Evolutionary conservation across 1,284 basidiomycete genomes (phyloP).

Genomic region (Anthracocystis panici-leucophaei): DNA sequence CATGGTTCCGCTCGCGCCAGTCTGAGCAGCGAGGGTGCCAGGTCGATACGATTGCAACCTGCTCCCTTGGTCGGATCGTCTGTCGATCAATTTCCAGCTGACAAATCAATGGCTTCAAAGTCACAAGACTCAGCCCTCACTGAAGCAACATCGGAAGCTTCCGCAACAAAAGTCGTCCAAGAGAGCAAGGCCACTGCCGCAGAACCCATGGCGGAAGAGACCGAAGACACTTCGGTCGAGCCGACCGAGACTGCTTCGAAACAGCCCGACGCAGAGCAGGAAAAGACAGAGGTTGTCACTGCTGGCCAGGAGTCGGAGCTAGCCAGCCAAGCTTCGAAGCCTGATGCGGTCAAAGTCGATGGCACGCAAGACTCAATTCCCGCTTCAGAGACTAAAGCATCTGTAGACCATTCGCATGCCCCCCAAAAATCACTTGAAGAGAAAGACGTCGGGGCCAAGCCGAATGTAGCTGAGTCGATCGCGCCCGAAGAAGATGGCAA

Average conservation of each 20-base stretch:
- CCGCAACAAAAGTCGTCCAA: conserved; percentile 11
- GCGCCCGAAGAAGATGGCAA: neutral
- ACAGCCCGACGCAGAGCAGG: neutral
- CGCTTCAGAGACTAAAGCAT: neutral
- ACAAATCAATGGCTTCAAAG: conserved; percentile 4
- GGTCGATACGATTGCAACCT: conserved; percentile 8
- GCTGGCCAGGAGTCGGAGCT: neutral
- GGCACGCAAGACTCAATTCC: neutral
- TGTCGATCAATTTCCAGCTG: conserved; percentile 7
- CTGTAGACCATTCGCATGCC: neutral
- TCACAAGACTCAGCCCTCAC: neutral
- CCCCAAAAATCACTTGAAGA: neutral
- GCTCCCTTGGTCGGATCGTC: conserved; percentile 15
- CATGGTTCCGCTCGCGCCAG: conserved; percentile 35
- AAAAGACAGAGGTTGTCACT: neutral
- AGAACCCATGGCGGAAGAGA: neutral
- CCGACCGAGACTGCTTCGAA: neutral
- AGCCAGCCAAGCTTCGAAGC: neutral
- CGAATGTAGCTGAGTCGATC: neutral
- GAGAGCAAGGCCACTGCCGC: neutral
- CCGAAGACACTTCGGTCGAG: neutral
- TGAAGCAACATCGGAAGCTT: neutral
- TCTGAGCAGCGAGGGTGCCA: conserved; percentile 6
- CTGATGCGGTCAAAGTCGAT: neutral
- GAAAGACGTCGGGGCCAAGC: neutral